Conservation (phyloP, 805 yeast genomes). For the Clavispora fructus region DNA sequence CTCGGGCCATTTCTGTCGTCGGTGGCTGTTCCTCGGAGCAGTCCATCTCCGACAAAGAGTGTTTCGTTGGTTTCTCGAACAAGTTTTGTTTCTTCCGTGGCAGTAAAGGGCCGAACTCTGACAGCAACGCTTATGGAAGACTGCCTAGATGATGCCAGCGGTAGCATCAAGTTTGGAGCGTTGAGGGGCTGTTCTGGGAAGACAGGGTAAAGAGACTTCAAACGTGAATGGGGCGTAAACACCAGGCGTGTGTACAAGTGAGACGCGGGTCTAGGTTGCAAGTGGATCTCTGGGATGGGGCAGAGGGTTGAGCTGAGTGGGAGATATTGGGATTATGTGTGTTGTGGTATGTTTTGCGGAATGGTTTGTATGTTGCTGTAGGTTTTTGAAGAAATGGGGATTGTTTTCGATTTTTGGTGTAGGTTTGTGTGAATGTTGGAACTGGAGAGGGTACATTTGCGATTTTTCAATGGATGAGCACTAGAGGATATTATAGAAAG, state of each 20-base stretch:
- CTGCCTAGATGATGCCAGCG: constrained; percentile 16
- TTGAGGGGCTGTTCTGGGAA: neutral
- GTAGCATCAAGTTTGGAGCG: neutral
- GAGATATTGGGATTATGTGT: neutral
- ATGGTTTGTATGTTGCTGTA: too few relatives aligned
- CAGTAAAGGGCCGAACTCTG: constrained; percentile 79
- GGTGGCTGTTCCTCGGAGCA: constrained; percentile 27
- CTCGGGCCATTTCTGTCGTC: constrained; percentile 25
- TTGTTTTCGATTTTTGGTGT: neutral
- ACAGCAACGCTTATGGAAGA: constrained; percentile 75
- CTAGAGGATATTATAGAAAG: too few relatives aligned
- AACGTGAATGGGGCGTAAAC: neutral
- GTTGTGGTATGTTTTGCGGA: too few relatives aligned
- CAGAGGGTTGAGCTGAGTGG: neutral
- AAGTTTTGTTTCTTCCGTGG: constrained; percentile 46
- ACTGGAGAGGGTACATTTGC: neutral
- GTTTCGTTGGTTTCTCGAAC: constrained; percentile 34
- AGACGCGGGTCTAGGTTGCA: neutral
- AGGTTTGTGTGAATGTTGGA: neutral
- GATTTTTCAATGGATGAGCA: neutral
- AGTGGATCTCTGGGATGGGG: neutral
- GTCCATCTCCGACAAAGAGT: constrained; percentile 52
- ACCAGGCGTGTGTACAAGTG: constrained; percentile 3
- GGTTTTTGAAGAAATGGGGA: too few relatives aligned
- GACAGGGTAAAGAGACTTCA: neutral